Evolutionary conservation across 805 yeast species (phyloP).

Genomic region (Clavispora fructus): DNA sequence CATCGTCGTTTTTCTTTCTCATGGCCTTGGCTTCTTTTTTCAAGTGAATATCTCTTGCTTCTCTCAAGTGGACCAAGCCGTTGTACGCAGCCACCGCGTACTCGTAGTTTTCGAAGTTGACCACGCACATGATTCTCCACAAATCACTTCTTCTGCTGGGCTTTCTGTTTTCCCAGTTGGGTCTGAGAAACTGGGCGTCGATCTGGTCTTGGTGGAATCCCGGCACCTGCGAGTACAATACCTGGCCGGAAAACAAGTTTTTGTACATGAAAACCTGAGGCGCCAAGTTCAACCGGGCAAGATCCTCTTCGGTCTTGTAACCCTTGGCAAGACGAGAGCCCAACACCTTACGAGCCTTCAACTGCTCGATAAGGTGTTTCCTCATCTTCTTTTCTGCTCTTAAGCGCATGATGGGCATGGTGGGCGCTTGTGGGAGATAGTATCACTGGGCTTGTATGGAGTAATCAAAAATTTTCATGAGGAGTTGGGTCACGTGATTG

Average conservation of each 20-base stretch:
- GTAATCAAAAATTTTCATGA: neutral
- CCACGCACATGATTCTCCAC: slow-evolving; percentile 89
- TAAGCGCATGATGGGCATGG: slow-evolving; percentile 32
- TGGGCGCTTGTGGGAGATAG: slow-evolving; percentile 8
- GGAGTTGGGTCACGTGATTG: neutral
- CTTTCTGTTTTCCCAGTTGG: slow-evolving; percentile 84
- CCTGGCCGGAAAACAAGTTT: slow-evolving; percentile 86
- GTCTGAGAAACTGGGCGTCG: slow-evolving; percentile 66
- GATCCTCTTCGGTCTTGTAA: slow-evolving; percentile 27
- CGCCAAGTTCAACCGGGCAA: slow-evolving; percentile 52
- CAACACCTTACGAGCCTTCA: slow-evolving; percentile 36
- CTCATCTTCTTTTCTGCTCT: slow-evolving; percentile 45
- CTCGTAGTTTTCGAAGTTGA: slow-evolving; percentile 55
- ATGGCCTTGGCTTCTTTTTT: slow-evolving; percentile 52
- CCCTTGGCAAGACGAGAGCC: slow-evolving; percentile 42
- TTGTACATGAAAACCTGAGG: slow-evolving; percentile 83
- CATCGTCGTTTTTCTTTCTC: slow-evolving; percentile 69
- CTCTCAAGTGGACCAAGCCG: slow-evolving; percentile 67
- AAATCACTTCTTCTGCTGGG: slow-evolving; percentile 80
- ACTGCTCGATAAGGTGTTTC: slow-evolving; percentile 41
- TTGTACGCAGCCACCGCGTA: slow-evolving; percentile 69
- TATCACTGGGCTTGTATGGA: neutral
- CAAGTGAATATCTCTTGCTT: slow-evolving; percentile 61
- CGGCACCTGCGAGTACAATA: slow-evolving; percentile 81
- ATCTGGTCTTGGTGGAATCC: slow-evolving; percentile 55